Evolutionary conservation across 202 grass and related monocot genomes (phyloP).

Genomic region (Carex sylvatica): DNA sequence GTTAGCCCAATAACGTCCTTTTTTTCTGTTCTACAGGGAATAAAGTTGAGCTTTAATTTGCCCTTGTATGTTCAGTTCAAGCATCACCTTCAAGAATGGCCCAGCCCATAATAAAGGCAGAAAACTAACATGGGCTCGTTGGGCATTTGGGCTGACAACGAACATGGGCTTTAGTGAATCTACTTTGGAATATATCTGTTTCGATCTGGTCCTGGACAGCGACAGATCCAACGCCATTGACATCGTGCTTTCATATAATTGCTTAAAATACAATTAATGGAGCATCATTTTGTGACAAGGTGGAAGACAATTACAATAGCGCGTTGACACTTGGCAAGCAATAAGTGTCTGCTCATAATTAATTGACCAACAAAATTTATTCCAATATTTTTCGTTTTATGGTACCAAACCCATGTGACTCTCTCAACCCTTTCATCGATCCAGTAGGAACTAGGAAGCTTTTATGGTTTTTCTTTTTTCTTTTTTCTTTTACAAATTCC

Average conservation of each 20-base stretch:
- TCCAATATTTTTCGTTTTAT: background rate
- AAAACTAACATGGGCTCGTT: too few relatives aligned
- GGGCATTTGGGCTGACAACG: too few relatives aligned
- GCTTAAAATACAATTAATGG: background rate
- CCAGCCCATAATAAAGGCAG: too few relatives aligned
- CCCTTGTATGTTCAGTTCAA: too few relatives aligned
- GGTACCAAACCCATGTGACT: slow-evolving; percentile 2
- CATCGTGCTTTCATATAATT: background rate
- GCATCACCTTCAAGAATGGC: too few relatives aligned
- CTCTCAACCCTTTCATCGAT: too few relatives aligned
- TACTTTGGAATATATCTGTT: too few relatives aligned
- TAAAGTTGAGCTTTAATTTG: too few relatives aligned
- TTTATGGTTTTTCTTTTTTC: background rate
- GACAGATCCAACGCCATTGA: too few relatives aligned
- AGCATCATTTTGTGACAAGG: background rate
- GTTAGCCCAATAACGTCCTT: background rate
- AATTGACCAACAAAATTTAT: slow-evolving; percentile 4
- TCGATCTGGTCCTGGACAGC: too few relatives aligned
- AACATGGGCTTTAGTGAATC: too few relatives aligned
- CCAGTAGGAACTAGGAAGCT: background rate
- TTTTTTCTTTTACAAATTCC: background rate
- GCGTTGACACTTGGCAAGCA: slow-evolving; percentile 3
- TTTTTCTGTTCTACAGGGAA: background rate
- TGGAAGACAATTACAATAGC: background rate
- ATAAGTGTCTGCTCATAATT: slow-evolving; percentile 7